Conservation (phyloP, 1,284 basidiomycete genomes). For the Leucoagaricus sp. region DNA sequence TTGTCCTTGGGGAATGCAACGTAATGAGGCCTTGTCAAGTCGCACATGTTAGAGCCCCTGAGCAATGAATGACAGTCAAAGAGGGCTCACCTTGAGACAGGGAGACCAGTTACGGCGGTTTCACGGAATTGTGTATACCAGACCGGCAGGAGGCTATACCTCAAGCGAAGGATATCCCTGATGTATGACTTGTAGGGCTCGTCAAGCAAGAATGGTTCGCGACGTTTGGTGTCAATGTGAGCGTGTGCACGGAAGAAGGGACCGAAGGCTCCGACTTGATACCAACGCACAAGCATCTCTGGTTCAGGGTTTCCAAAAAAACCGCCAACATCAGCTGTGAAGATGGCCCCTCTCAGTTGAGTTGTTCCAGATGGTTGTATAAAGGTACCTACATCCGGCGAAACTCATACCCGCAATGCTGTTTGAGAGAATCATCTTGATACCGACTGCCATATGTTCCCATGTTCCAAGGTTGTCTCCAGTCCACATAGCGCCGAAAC, state of each 20-base stretch:
- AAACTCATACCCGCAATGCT: conserved; percentile 95
- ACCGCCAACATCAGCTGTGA: conserved; percentile 90
- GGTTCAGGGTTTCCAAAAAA: conserved; percentile 97
- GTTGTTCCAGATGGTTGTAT: neutral
- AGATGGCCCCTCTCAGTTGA: conserved; percentile 9
- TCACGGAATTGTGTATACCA: conserved; percentile 98
- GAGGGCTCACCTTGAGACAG: conserved; percentile 68
- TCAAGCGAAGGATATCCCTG: conserved; percentile 77
- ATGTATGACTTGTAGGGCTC: conserved; percentile 87
- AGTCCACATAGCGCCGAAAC: conserved; percentile 98
- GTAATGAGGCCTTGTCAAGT: conserved; percentile 79
- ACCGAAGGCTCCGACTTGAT: conserved; percentile 92
- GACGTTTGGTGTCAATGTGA: conserved; percentile 96
- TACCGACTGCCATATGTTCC: conserved; percentile 94
- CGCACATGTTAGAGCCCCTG: conserved; percentile 4
- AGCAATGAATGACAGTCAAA: neutral
- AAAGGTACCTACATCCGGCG: conserved; percentile 71
- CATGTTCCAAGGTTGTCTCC: conserved; percentile 98
- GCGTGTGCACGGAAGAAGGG: conserved; percentile 99
- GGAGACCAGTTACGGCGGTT: conserved; percentile 76
- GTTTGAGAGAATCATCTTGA: conserved; percentile 93
- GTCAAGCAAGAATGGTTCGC: conserved; percentile 93
- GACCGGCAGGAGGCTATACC: conserved; percentile 88
- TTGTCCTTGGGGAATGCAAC: conserved; percentile 89
- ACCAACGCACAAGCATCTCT: conserved; percentile 97